Evolutionary conservation across 2,329 filamentous ascomycete species (phyloP).

Genomic region (Furcasterigmium furcatum): DNA sequence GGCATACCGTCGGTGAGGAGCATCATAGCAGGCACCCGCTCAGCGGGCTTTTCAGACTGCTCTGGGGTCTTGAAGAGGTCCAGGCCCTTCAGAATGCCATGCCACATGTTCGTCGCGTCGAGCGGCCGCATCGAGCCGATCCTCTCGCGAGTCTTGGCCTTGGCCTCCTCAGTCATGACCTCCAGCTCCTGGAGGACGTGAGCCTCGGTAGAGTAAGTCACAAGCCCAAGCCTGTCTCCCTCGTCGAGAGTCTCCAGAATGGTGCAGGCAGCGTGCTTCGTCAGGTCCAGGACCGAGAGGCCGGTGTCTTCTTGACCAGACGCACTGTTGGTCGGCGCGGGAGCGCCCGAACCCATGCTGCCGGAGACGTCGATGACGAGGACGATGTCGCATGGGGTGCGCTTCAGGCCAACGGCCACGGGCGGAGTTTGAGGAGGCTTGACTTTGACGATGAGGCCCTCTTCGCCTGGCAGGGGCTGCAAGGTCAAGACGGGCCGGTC

Average conservation of each 20-base stretch:
- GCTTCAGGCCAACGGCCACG: slow-evolving; percentile 23
- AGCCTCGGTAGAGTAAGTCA: slow-evolving; percentile 45
- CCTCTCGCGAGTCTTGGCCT: slow-evolving; percentile 33
- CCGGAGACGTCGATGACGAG: slow-evolving; percentile 59
- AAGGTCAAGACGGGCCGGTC: slow-evolving; percentile 20
- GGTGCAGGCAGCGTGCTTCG: slow-evolving; percentile 56
- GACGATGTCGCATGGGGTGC: slow-evolving; percentile 56
- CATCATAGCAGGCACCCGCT: slow-evolving; percentile 46
- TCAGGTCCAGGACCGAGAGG: slow-evolving; percentile 53
- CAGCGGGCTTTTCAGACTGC: slow-evolving; percentile 15
- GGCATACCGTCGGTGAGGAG: slow-evolving; percentile 53
- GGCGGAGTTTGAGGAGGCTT: slow-evolving; percentile 30
- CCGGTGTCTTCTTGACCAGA: slow-evolving; percentile 44
- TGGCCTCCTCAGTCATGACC: slow-evolving; percentile 43
- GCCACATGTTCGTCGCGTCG: slow-evolving; percentile 53
- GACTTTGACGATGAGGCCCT: slow-evolving; percentile 43
- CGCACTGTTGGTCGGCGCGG: slow-evolving; percentile 29
- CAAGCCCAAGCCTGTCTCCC: slow-evolving; percentile 54
- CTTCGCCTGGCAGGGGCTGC: slow-evolving; percentile 30
- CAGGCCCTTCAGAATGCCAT: slow-evolving; percentile 49
- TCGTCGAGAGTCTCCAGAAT: slow-evolving; percentile 54
- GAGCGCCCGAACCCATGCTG: slow-evolving; percentile 49
- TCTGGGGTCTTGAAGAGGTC: slow-evolving; percentile 35
- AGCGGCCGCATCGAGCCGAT: slow-evolving; percentile 38
- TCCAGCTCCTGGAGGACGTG: slow-evolving; percentile 41